phyloP scores from a whole-genome alignment of 2,329 filamentous ascomycete genomes.

The Nothopassalora personata region DNA sequence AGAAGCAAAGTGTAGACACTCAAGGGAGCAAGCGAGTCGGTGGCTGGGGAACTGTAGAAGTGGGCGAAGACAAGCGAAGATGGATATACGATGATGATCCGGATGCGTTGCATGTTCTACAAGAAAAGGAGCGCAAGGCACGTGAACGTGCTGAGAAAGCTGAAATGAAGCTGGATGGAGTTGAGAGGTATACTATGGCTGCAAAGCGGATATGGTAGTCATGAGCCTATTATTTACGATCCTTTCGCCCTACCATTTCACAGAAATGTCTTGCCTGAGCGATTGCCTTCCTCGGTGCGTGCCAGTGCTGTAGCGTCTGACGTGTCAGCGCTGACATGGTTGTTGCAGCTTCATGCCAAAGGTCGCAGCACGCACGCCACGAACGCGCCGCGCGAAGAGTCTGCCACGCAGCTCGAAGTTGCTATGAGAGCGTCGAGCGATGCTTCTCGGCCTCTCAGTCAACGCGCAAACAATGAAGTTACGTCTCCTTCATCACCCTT shows the following conservation, averaged over 20 bases:
- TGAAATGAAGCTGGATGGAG: slow-evolving; percentile 58
- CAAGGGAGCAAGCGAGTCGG: slow-evolving; percentile 68
- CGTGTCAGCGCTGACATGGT: background rate
- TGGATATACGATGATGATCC: slow-evolving; percentile 84
- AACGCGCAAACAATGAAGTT: background rate
- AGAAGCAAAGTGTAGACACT: slow-evolving; percentile 52
- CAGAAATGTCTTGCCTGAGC: background rate
- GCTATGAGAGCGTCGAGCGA: background rate
- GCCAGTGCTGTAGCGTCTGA: background rate
- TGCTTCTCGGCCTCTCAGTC: background rate
- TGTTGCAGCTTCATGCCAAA: background rate
- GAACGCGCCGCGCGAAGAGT: background rate
- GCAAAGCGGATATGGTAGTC: slow-evolving; percentile 92
- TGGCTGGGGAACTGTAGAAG: slow-evolving; percentile 78
- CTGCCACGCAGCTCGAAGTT: background rate
- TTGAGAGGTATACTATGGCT: slow-evolving; percentile 85
- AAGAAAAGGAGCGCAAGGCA: slow-evolving; percentile 58
- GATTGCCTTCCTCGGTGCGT: background rate
- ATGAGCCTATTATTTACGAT: background rate
- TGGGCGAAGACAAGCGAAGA: slow-evolving; percentile 77
- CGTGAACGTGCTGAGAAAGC: slow-evolving; percentile 47
- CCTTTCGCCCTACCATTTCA: background rate
- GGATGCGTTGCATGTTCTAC: slow-evolving; percentile 59
- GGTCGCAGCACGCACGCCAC: background rate
- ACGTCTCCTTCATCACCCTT: background rate